A percentile compares a stretch with the other conserved stretches of the same genome.
These are phyloP conservation scores for Botrytis hyacinthi DNA, from an alignment of 2,329 filamentous ascomycete genomes.

Conservation along the genomic window DNA sequence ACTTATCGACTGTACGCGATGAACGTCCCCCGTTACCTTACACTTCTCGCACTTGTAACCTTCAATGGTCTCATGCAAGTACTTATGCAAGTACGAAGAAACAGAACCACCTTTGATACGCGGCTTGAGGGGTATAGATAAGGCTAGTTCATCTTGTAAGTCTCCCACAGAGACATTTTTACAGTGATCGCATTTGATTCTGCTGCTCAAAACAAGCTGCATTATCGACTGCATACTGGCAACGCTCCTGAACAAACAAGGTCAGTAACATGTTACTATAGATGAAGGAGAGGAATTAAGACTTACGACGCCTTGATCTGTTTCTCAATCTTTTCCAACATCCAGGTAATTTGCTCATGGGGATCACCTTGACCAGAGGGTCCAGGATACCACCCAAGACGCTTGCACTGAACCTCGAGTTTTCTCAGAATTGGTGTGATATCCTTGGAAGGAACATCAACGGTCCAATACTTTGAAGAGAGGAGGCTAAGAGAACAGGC, in stretches of 20 bases:
- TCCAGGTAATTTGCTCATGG: slow-evolving; percentile 36
- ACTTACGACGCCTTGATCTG: slow-evolving; percentile 35
- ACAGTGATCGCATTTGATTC: slow-evolving; percentile 33
- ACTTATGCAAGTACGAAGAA: slow-evolving; percentile 28
- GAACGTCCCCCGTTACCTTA: slow-evolving; percentile 22
- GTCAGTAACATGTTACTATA: not conserved
- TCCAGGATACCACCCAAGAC: slow-evolving; percentile 8
- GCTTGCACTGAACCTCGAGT: slow-evolving; percentile 1
- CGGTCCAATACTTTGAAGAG: slow-evolving; percentile 16
- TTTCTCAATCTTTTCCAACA: slow-evolving; percentile 31
- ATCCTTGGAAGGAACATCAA: not conserved
- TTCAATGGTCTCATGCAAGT: slow-evolving; percentile 29
- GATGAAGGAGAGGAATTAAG: no score
- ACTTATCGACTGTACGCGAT: slow-evolving; percentile 27
- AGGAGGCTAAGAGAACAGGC: slow-evolving; percentile 21
- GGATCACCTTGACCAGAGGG: slow-evolving; percentile 36
- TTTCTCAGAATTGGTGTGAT: slow-evolving; percentile 6
- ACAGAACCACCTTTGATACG: slow-evolving; percentile 27
- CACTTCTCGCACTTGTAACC: slow-evolving; percentile 36
- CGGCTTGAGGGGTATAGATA: slow-evolving; percentile 34
- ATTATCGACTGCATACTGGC: slow-evolving; percentile 30
- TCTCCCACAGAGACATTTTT: slow-evolving; percentile 26
- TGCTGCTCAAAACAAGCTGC: slow-evolving; percentile 23
- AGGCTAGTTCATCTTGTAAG: slow-evolving; percentile 29
- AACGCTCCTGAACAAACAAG: slow-evolving; percentile 20